Conservation (phyloP, 2,329 filamentous ascomycete genomes). For the Penicillium decumbens region DNA sequence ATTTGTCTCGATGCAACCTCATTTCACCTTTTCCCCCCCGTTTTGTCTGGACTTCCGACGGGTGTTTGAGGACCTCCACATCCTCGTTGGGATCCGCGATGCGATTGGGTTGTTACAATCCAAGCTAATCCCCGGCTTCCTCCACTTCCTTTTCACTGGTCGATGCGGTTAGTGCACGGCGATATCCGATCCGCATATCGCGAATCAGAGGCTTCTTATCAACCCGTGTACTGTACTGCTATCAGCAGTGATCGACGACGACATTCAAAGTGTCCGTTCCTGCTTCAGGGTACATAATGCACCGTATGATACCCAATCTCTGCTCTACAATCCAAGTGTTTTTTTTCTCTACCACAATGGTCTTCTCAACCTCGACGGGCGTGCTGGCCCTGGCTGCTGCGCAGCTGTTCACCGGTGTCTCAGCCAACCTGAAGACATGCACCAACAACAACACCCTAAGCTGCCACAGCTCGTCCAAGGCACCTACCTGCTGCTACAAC, state of each 20-base stretch:
- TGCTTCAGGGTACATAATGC: neutral
- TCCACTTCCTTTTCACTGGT: neutral
- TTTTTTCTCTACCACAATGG: constrained; percentile 15
- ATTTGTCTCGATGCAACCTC: constrained; percentile 20
- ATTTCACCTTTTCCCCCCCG: neutral
- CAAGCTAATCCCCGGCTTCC: neutral
- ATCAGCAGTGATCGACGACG: constrained; percentile 10
- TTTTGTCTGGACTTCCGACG: constrained; percentile 6
- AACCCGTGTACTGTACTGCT: constrained; percentile 31
- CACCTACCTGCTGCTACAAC: constrained; percentile 55
- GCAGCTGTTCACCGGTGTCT: constrained; percentile 17
- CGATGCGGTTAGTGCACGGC: constrained; percentile 5
- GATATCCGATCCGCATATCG: constrained; percentile 17
- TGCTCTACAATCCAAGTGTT: constrained; percentile 1
- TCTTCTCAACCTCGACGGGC: constrained; percentile 17
- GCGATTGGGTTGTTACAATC: constrained; percentile 1
- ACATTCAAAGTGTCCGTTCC: neutral
- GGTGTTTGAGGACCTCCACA: constrained; percentile 1
- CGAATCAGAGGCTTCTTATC: constrained; percentile 29
- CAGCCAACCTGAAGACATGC: constrained; percentile 28
- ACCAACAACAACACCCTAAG: constrained; percentile 45
- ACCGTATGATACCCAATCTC: neutral
- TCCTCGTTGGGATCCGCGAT: neutral
- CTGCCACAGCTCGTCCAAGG: constrained; percentile 53
- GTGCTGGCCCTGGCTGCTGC: constrained; percentile 25